phyloP scores from a whole-genome alignment of 2,329 filamentous ascomycete genomes.

The Fonsecaea multimorphosa region DNA sequence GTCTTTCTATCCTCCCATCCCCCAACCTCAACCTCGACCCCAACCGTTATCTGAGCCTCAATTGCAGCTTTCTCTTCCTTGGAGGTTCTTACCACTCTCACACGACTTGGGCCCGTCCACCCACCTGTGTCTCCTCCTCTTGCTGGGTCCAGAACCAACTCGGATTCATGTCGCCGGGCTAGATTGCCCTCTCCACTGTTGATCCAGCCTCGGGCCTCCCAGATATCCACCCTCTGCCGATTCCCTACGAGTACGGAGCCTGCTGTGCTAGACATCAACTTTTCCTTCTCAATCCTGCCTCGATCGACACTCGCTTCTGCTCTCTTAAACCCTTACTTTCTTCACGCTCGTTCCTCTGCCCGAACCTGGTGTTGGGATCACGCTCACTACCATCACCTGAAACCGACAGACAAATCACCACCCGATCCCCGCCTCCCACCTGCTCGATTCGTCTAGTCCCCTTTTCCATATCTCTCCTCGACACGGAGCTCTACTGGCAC shows the following conservation, averaged over 20 bases:
- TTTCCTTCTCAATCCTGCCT: conserved; percentile 16
- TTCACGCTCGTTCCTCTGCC: conserved; percentile 8
- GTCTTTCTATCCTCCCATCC: not conserved
- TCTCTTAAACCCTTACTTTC: conserved; percentile 8
- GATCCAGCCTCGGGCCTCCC: conserved; percentile 16
- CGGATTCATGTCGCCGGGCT: not conserved
- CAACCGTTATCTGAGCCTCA: not conserved
- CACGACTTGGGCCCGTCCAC: not conserved
- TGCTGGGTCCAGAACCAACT: not conserved
- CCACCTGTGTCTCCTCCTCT: not conserved
- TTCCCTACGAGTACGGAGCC: not conserved
- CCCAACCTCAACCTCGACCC: not conserved
- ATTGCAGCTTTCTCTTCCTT: not conserved
- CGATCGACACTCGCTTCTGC: conserved; percentile 22
- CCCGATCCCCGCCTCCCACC: not conserved
- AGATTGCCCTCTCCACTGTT: conserved; percentile 5
- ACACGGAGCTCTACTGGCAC: conserved; percentile 23
- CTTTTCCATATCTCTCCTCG: conserved; percentile 7
- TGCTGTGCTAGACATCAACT: conserved; percentile 8
- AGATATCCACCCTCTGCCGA: conserved; percentile 12
- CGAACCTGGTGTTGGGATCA: conserved; percentile 4
- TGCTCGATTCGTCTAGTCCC: conserved; percentile 12
- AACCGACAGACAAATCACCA: not conserved
- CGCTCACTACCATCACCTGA: conserved; percentile 5
- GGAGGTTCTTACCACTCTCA: not conserved